A percentile compares a stretch with the other conserved stretches of the same genome.
Conservation (phyloP, 768 basidiomycete species). For the Myochromella boudieri region DNA sequence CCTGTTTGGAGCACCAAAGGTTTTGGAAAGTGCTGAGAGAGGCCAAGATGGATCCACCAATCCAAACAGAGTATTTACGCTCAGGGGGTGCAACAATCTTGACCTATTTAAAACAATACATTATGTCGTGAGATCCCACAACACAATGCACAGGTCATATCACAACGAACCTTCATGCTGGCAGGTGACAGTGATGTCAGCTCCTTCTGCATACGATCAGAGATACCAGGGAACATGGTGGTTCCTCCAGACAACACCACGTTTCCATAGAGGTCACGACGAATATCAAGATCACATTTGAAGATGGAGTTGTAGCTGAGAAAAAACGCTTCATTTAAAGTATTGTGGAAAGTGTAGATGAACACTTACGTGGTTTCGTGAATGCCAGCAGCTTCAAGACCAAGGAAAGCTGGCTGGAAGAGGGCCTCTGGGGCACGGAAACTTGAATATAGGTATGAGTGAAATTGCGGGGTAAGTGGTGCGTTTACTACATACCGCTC, state of each 20-base stretch:
- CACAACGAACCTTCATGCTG: conserved; percentile 74
- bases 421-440: conserved; percentile 94
- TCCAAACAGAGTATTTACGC: conserved; percentile 96
- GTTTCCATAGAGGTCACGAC: conserved; percentile 79
- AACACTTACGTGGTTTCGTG: conserved; percentile 76
- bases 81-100: conserved; percentile 94
- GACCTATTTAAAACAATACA: conserved; percentile 45
- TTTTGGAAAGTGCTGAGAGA: conserved; percentile 96
- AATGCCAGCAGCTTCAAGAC: conserved; percentile 88
- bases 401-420: conserved; percentile 90
- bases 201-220: conserved; percentile 96
- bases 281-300: conserved; percentile 86
- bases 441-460: conserved; percentile 56
- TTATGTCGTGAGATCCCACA: conserved; percentile 7
- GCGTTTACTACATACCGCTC: conserved; percentile 73
- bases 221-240: conserved; percentile 96
- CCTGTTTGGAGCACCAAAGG: conserved; percentile 91
- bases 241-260: conserved; percentile 88
- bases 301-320: conserved; percentile 80
- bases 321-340: conserved; percentile 1
- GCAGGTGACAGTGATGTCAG: conserved; percentile 80
- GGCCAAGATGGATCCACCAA: conserved; percentile 83
- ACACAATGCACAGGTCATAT: background rate
- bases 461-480: conserved; percentile 53
- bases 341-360: background rate